phyloP scores from a whole-genome alignment of 495 filamentous ascomycete species.

The Penicillium waksmanii region DNA sequence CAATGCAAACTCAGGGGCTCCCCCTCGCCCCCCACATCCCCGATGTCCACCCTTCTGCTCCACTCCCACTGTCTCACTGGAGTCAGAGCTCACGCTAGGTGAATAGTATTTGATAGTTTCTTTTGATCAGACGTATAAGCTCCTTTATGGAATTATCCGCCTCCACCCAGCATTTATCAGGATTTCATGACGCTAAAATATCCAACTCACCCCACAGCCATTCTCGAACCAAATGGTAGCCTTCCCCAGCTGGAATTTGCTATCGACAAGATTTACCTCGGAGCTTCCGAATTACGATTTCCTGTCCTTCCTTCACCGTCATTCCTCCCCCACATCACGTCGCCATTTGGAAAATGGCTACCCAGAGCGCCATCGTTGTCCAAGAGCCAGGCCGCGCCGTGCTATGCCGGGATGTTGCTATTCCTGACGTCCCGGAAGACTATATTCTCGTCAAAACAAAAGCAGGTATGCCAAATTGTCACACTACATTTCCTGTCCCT shows the following conservation, averaged over 20 bases:
- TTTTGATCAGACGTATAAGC: slow-evolving; percentile 1
- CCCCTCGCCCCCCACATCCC: slow-evolving; percentile 5
- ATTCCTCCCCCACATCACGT: neutral
- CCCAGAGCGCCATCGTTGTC: slow-evolving; percentile 22
- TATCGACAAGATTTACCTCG: slow-evolving; percentile 9
- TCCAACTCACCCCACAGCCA: neutral
- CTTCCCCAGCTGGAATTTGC: slow-evolving; percentile 1
- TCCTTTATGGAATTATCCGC: neutral
- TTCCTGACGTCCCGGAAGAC: slow-evolving; percentile 36
- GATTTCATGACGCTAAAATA: neutral
- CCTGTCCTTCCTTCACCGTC: neutral
- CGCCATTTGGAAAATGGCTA: slow-evolving; percentile 13
- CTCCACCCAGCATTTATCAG: neutral
- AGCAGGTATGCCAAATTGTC: slow-evolving; percentile 20
- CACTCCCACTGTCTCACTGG: neutral
- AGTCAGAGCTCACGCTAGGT: neutral
- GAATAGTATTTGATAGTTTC: slow-evolving; percentile 1
- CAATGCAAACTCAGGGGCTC: slow-evolving; percentile 1
- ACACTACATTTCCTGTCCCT: neutral
- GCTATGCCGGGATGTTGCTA: slow-evolving; percentile 21
- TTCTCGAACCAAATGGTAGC: neutral
- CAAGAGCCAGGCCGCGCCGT: slow-evolving; percentile 18
- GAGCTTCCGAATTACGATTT: neutral
- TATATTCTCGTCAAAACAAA: slow-evolving; percentile 53
- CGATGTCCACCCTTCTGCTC: neutral